Percentiles rank a stretch among this genome's conserved stretches.
phyloP scores from a whole-genome alignment of 768 basidiomycete species.

The Russula ochroleuca region DNA sequence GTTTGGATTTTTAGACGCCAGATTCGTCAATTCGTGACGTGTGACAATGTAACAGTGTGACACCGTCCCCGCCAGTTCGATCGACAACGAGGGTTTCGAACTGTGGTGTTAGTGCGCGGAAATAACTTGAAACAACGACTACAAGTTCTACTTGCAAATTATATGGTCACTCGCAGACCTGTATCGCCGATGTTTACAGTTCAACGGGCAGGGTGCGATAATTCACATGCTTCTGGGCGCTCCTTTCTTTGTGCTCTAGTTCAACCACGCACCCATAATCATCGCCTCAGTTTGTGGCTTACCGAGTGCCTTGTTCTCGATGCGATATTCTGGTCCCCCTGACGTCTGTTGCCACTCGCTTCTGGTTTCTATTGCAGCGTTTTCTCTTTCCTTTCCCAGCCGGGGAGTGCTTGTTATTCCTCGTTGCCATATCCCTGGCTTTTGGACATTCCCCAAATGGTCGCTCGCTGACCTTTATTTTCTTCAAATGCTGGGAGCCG shows the following conservation, averaged over 20 bases:
- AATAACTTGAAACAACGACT: too few relatives aligned
- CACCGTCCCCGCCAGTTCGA: too few relatives aligned
- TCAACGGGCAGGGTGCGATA: too few relatives aligned
- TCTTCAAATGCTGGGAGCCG: not conserved
- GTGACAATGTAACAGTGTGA: too few relatives aligned
- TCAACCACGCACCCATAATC: not conserved
- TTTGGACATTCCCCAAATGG: not conserved
- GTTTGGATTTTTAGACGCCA: not conserved
- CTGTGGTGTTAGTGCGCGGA: too few relatives aligned
- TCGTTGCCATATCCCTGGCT: not conserved
- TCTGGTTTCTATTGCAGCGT: not conserved
- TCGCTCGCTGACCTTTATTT: not conserved
- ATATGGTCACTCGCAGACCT: not conserved
- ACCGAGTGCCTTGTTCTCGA: not conserved
- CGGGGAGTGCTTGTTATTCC: constrained; percentile 2
- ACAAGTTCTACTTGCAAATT: not conserved
- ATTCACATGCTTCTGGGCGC: not conserved
- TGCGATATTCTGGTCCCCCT: not conserved
- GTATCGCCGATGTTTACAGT: not conserved
- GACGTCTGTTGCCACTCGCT: not conserved
- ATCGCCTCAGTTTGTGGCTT: not conserved
- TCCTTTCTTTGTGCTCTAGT: not conserved
- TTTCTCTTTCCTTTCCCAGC: not conserved
- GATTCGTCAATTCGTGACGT: too few relatives aligned
- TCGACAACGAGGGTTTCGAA: too few relatives aligned